Percentiles rank a stretch among this genome's conserved stretches.
Evolutionary conservation across 2,329 filamentous ascomycete species (phyloP).

Genomic region (Cryphonectria carpinicola): DNA sequence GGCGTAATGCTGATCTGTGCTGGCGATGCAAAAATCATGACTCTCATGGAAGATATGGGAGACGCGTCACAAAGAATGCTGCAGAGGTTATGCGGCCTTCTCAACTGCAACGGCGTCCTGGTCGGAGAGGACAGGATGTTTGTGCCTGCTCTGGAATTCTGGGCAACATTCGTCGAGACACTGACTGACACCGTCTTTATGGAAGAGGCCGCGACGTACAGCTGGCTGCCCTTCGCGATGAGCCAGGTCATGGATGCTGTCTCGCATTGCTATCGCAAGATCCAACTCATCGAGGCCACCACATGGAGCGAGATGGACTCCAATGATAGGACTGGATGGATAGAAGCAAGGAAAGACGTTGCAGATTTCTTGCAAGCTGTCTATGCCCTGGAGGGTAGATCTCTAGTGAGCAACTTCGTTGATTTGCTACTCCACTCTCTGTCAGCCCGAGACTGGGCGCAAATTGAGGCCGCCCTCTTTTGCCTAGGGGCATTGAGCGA

Average conservation of each 20-base stretch:
- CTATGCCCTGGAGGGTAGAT: slow-evolving; percentile 63
- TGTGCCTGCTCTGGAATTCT: slow-evolving; percentile 76
- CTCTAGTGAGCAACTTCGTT: slow-evolving; percentile 61
- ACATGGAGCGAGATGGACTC: slow-evolving; percentile 70
- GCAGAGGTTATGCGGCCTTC: slow-evolving; percentile 63
- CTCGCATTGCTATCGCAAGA: slow-evolving; percentile 69
- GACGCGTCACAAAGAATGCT: slow-evolving; percentile 58
- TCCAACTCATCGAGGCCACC: slow-evolving; percentile 65
- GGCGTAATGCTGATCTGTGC: slow-evolving; percentile 70
- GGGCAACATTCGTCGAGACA: slow-evolving; percentile 75
- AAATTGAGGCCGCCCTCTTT: slow-evolving; percentile 64
- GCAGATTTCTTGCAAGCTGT: slow-evolving; percentile 75
- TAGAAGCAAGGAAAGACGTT: slow-evolving; percentile 77
- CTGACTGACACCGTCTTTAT: slow-evolving; percentile 62
- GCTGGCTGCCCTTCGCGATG: slow-evolving; percentile 64
- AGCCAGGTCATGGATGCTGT: slow-evolving; percentile 66
- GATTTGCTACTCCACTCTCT: slow-evolving; percentile 57
- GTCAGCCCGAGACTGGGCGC: slow-evolving; percentile 55
- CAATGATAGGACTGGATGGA: slow-evolving; percentile 68
- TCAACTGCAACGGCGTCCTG: slow-evolving; percentile 68
- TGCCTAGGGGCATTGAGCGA: slow-evolving; percentile 71
- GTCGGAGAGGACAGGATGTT: slow-evolving; percentile 77
- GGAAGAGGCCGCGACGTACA: slow-evolving; percentile 47
- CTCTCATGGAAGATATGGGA: slow-evolving; percentile 58
- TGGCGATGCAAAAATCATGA: slow-evolving; percentile 66